Conservation (phyloP, 2,329 filamentous ascomycete species). For the Rhynchosporium agropyri region DNA sequence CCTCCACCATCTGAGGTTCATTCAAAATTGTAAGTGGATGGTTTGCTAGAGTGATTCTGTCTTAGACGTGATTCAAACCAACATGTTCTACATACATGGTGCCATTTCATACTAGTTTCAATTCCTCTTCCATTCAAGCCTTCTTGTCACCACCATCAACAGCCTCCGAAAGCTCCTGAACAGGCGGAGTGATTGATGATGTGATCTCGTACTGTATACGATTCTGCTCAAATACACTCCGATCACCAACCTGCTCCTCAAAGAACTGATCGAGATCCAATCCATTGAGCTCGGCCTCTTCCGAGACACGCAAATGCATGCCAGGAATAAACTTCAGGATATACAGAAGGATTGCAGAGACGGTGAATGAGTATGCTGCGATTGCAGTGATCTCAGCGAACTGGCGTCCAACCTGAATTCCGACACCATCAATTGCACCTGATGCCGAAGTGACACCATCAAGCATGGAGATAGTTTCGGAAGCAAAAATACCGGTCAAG, state of each 20-base stretch:
- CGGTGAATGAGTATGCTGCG: constrained; percentile 56
- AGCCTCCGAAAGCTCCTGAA: constrained; percentile 21
- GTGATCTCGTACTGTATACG: constrained; percentile 28
- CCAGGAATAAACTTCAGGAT: constrained; percentile 61
- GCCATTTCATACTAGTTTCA: neutral
- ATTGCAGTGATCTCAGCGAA: constrained; percentile 59
- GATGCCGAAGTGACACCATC: constrained; percentile 52
- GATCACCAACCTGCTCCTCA: constrained; percentile 47
- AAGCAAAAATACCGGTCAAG: constrained; percentile 60
- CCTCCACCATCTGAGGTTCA: neutral
- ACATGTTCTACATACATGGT: neutral
- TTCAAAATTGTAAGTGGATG: constrained; percentile 5
- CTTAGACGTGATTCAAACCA: neutral
- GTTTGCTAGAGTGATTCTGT: neutral
- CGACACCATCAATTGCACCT: constrained; percentile 53
- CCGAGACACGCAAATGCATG: constrained; percentile 55
- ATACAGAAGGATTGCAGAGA: constrained; percentile 56
- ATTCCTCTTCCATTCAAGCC: constrained; percentile 11
- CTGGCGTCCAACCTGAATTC: constrained; percentile 58
- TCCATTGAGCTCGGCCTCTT: constrained; percentile 57
- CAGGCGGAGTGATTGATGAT: constrained; percentile 28
- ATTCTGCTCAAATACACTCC: constrained; percentile 40
- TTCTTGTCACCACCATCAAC: constrained; percentile 28
- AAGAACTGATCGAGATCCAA: constrained; percentile 55
- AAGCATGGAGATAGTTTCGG: constrained; percentile 49